Percentiles rank a stretch among this genome's conserved stretches.
Conservation (phyloP, 768 basidiomycete genomes). For the Trametes coccinea region DNA sequence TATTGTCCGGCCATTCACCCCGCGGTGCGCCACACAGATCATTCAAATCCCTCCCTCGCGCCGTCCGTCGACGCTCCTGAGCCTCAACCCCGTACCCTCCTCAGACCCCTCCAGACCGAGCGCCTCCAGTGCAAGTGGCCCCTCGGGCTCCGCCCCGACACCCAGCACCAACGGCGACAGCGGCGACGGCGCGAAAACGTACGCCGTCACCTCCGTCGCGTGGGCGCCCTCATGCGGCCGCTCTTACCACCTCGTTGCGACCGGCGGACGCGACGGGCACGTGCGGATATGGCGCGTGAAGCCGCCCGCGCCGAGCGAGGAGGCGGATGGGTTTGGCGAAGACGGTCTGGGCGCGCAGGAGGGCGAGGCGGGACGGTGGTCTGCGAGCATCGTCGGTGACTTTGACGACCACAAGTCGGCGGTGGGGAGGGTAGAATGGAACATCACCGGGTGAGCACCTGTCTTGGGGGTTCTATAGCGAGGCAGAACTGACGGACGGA, state of each 20-base stretch:
- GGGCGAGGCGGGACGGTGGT: slow-evolving; percentile 63
- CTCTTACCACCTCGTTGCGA: slow-evolving; percentile 92
- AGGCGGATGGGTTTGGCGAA: not conserved
- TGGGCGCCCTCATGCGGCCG: slow-evolving; percentile 96
- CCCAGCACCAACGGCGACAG: slow-evolving; percentile 25
- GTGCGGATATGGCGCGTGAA: slow-evolving; percentile 89
- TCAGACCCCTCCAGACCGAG: slow-evolving; percentile 32
- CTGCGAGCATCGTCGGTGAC: slow-evolving; percentile 74
- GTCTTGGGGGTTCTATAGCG: not conserved
- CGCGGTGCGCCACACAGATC: slow-evolving; percentile 44
- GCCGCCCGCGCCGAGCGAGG: slow-evolving; percentile 43
- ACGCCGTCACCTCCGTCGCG: slow-evolving; percentile 77
- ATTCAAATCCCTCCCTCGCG: slow-evolving; percentile 71
- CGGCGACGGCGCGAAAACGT: slow-evolving; percentile 43
- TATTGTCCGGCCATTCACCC: not conserved
- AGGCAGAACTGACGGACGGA: not conserved
- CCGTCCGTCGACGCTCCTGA: slow-evolving; percentile 63
- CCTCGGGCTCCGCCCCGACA: not conserved
- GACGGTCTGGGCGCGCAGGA: slow-evolving; percentile 35
- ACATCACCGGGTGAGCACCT: slow-evolving; percentile 70
- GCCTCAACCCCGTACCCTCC: slow-evolving; percentile 54
- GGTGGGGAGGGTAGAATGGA: slow-evolving; percentile 91
- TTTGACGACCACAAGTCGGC: slow-evolving; percentile 87
- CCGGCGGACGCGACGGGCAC: slow-evolving; percentile 82
- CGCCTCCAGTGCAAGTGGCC: slow-evolving; percentile 1